phyloP scores from a whole-genome alignment of 129 eudicot species.

The Calendula officinalis region DNA sequence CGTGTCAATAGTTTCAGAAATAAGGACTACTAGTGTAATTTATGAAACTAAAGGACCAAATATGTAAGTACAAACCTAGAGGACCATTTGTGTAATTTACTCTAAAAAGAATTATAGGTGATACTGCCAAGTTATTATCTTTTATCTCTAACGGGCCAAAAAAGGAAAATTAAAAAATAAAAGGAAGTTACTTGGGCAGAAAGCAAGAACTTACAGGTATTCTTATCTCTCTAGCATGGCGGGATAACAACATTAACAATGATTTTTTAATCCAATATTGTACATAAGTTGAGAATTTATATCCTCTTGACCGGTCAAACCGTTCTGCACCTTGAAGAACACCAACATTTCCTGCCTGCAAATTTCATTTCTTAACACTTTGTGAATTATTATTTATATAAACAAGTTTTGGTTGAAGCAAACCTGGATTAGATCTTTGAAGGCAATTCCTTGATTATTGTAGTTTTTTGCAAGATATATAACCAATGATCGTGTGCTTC shows the following conservation, averaged over 20 bases:
- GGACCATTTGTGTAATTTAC: too few species aligned
- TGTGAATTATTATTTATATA: neutral
- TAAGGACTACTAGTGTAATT: neutral
- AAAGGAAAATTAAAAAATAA: neutral
- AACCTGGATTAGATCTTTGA: conserved; percentile 87
- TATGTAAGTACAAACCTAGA: too few species aligned
- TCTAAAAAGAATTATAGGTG: too few species aligned
- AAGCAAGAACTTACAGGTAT: conserved; percentile 57
- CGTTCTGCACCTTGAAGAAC: conserved; percentile 89
- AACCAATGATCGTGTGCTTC: conserved; percentile 77
- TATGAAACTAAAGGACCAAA: too few species aligned
- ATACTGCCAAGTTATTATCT: too few species aligned
- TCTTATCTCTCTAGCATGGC: conserved; percentile 74
- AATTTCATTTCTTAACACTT: conserved; percentile 5
- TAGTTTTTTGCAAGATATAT: conserved; percentile 67
- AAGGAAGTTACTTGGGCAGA: neutral
- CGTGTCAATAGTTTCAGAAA: too few species aligned
- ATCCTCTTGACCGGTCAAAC: conserved; percentile 83
- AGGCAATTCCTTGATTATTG: conserved; percentile 63
- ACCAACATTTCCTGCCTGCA: conserved; percentile 84
- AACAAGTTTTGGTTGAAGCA: neutral
- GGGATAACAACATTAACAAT: conserved; percentile 55
- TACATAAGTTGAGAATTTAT: conserved; percentile 84
- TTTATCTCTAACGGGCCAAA: neutral
- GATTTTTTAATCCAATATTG: conserved; percentile 89